A percentile compares a stretch with the other conserved stretches of the same genome.
These are phyloP conservation scores for Citrus cavaleriei DNA, from an alignment of 345 rosid genomes.

Conservation along the genomic window DNA sequence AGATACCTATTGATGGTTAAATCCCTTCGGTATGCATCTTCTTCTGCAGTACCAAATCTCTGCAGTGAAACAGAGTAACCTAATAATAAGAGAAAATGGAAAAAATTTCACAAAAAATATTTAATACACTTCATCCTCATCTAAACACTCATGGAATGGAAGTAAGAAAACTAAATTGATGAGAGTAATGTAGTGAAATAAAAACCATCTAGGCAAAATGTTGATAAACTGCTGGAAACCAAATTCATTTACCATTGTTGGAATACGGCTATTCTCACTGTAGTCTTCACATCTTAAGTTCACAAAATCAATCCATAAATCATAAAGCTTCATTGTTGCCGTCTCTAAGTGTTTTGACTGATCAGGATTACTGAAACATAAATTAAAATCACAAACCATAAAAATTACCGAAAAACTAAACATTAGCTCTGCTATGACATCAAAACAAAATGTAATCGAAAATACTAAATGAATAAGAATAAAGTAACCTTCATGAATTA, in stretches of 20 bases:
- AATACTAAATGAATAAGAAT: no score
- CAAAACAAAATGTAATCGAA: no score
- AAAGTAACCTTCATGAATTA: no score
- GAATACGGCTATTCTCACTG: slow-evolving; percentile 81
- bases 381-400: slow-evolving; percentile 10
- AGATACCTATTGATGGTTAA: slow-evolving; percentile 87
- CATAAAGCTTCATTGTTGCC: slow-evolving; percentile 81
- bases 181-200: not conserved
- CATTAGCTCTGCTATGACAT: no score
- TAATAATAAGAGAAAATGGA: not conserved
- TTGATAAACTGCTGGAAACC: no score
- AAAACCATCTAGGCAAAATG: not conserved
- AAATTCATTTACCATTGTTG: slow-evolving; percentile 55
- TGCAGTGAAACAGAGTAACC: slow-evolving; percentile 23
- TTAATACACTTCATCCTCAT: not conserved
- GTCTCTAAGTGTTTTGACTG: slow-evolving; percentile 98
- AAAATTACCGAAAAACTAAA: not conserved
- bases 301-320: slow-evolving; percentile 92
- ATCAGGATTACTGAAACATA: slow-evolving; percentile 84
- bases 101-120: not conserved
- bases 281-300: slow-evolving; percentile 90
- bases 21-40: slow-evolving; percentile 93
- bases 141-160: not conserved
- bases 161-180: not conserved
- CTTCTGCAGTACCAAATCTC: slow-evolving; percentile 93